Percentiles rank a stretch among this genome's conserved stretches.
Evolutionary conservation across 169 alveolate species (phyloP).

Genomic region (Plasmodium ovale): DNA sequence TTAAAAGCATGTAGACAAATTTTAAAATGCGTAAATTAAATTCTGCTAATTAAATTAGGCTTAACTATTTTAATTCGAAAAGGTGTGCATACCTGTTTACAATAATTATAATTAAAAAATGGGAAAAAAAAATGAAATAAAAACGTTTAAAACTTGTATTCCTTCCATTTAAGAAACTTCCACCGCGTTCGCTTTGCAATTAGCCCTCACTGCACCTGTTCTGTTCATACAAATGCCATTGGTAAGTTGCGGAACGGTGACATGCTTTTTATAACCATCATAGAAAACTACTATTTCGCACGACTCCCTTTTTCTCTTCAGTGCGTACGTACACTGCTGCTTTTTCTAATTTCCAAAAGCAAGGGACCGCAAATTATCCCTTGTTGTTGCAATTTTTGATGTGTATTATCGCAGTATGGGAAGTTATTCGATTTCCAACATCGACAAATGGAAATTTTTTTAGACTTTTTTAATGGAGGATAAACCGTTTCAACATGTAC

Average conservation of each 20-base stretch:
- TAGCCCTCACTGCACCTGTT: background rate
- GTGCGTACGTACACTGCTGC: background rate
- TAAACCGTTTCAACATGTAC: conserved; percentile 77
- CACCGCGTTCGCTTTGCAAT: background rate
- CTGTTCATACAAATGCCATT: background rate
- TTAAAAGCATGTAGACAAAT: background rate
- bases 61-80: background rate
- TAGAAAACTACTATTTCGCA: background rate
- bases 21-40: background rate
- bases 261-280: background rate
- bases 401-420: conserved; percentile 90
- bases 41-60: background rate
- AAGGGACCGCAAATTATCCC: conserved; percentile 87
- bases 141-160: background rate
- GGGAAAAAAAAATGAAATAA: no score
- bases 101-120: no score
- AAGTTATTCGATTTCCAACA: conserved; percentile 89
- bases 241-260: background rate
- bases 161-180: background rate
- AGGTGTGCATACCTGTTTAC: background rate
- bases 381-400: conserved; percentile 84
- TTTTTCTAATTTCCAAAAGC: conserved; percentile 81
- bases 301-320: background rate
- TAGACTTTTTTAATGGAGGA: conserved; percentile 71
- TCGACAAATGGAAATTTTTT: conserved; percentile 85